Conservation (phyloP, 1,284 basidiomycete species). For the Puccinia sorghi region DNA sequence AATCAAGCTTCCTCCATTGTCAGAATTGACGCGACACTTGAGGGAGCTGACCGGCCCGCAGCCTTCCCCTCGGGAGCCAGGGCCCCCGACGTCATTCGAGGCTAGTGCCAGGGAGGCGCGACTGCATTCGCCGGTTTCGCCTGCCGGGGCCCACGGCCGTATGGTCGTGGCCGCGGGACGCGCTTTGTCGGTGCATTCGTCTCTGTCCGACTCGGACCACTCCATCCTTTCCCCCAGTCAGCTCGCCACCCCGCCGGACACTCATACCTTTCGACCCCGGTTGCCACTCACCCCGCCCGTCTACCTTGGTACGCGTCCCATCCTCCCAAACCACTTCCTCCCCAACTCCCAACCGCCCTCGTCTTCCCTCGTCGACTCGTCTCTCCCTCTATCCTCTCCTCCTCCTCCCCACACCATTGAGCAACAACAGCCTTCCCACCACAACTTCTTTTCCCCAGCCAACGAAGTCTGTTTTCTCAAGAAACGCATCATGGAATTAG, state of each 20-base stretch:
- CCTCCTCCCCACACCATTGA: no score
- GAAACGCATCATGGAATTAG: constrained; percentile 8
- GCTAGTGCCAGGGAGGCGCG: constrained; percentile 33
- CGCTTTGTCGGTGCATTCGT: constrained; percentile 17
- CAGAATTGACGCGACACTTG: constrained; percentile 2
- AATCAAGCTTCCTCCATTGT: constrained; percentile 9
- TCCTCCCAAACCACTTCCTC: no score
- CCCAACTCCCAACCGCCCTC: no score
- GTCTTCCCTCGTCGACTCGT: no score
- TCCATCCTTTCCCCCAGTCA: constrained; percentile 3
- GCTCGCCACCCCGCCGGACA: not conserved
- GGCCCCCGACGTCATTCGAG: constrained; percentile 41
- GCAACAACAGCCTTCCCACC: no score
- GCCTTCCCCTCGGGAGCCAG: not conserved
- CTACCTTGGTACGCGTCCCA: no score
- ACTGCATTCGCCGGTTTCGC: constrained; percentile 8
- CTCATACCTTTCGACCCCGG: no score
- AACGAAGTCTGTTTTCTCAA: constrained; percentile 15
- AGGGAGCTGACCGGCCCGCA: no score
- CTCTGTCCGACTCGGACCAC: constrained; percentile 7
- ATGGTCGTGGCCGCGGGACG: not conserved
- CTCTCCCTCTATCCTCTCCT: no score
- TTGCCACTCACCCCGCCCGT: no score
- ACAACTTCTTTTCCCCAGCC: no score
- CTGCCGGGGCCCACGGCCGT: not conserved